These are phyloP conservation scores for Penicillium bovifimosum DNA, from an alignment of 495 filamentous ascomycete genomes.

Conservation along the genomic window DNA sequence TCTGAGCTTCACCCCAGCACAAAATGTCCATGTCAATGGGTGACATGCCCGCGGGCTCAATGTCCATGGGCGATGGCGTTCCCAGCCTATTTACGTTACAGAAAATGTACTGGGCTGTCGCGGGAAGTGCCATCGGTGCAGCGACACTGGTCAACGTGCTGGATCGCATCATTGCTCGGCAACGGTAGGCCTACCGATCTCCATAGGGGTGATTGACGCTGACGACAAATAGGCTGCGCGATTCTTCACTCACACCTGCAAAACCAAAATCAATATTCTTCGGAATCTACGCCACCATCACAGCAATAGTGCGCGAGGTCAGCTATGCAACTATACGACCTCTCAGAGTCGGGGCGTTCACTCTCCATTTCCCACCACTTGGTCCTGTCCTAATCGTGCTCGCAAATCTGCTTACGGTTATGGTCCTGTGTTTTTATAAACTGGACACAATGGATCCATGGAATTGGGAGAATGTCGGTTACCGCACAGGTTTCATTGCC, in stretches of 20 bases:
- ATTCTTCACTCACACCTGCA: slow-evolving; percentile 47
- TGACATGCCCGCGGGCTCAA: slow-evolving; percentile 35
- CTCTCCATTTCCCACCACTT: slow-evolving; percentile 45
- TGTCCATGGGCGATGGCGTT: slow-evolving; percentile 45
- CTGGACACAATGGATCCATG: slow-evolving; percentile 34
- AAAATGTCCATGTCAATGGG: slow-evolving; percentile 27
- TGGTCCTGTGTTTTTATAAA: slow-evolving; percentile 41
- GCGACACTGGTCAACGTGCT: slow-evolving; percentile 46
- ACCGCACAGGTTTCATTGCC: slow-evolving; percentile 69
- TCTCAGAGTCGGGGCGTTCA: slow-evolving; percentile 40
- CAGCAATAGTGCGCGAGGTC: slow-evolving; percentile 62
- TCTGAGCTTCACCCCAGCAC: background rate
- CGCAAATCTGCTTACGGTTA: slow-evolving; percentile 34
- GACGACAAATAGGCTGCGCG: slow-evolving; percentile 19
- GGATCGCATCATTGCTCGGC: slow-evolving; percentile 39
- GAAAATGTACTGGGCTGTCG: slow-evolving; percentile 57
- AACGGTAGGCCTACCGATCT: slow-evolving; percentile 37
- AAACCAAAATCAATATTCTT: slow-evolving; percentile 56
- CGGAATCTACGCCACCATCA: slow-evolving; percentile 57
- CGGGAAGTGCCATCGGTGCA: slow-evolving; percentile 48
- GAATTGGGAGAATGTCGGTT: slow-evolving; percentile 66
- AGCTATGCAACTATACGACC: slow-evolving; percentile 56
- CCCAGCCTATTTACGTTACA: slow-evolving; percentile 44
- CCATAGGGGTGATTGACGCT: background rate
- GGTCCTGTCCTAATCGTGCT: slow-evolving; percentile 33